Conservation (phyloP, 2,329 filamentous ascomycete species). For the Sclerotinia minor region DNA sequence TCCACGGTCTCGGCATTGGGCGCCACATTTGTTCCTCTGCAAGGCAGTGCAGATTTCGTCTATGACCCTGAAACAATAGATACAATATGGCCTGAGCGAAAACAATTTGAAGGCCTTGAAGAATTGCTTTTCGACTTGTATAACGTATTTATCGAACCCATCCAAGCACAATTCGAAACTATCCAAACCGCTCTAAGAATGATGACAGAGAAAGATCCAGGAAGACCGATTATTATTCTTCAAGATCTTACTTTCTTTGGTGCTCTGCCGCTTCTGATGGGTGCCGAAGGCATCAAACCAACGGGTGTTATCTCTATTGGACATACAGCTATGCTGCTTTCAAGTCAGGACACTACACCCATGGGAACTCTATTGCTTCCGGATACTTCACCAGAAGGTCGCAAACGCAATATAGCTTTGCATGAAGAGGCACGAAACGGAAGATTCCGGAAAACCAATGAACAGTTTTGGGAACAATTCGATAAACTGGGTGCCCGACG, state of each 20-base stretch:
- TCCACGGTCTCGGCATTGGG: conserved; percentile 43
- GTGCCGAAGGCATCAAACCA: conserved; percentile 44
- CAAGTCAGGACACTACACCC: conserved; percentile 45
- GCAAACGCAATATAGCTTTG: conserved; percentile 41
- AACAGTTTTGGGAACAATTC: conserved; percentile 23
- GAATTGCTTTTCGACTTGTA: background rate
- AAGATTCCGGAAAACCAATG: background rate
- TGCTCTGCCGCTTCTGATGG: conserved; percentile 33
- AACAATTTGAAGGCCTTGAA: background rate
- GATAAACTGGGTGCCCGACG: conserved; percentile 36
- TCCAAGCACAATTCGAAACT: background rate
- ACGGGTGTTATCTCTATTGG: conserved; percentile 46
- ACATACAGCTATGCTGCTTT: conserved; percentile 41
- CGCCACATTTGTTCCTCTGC: conserved; percentile 43
- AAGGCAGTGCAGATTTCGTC: conserved; percentile 31
- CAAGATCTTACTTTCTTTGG: background rate
- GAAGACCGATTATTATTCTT: background rate
- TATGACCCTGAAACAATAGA: background rate
- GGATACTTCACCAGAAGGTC: conserved; percentile 44
- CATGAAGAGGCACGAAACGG: conserved; percentile 26
- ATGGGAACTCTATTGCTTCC: conserved; percentile 44
- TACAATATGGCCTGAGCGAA: background rate
- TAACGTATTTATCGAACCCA: background rate
- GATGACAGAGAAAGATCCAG: conserved; percentile 9
- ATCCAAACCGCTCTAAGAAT: background rate